phyloP scores from a whole-genome alignment of 2,329 filamentous ascomycete species.

The Cytospora piceae region DNA sequence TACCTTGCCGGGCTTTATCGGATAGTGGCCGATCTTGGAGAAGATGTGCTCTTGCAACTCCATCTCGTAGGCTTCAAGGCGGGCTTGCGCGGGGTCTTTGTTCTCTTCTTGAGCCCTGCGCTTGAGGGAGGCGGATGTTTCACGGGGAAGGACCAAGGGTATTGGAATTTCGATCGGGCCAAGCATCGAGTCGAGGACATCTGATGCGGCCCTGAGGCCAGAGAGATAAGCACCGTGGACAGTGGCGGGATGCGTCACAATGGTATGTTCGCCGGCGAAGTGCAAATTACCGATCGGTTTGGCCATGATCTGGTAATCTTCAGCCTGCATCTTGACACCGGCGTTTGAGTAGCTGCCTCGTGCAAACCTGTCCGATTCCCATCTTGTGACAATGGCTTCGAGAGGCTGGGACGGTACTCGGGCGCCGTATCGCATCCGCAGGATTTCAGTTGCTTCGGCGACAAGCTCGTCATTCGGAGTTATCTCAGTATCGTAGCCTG shows the following conservation, averaged over 20 bases:
- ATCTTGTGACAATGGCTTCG: conserved; percentile 88
- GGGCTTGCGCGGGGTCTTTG: conserved; percentile 55
- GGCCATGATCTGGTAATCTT: conserved; percentile 94
- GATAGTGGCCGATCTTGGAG: conserved; percentile 71
- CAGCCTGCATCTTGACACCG: conserved; percentile 76
- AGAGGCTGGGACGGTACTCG: conserved; percentile 72
- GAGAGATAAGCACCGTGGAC: conserved; percentile 97
- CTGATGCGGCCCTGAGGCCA: conserved; percentile 84
- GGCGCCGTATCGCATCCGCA: conserved; percentile 74
- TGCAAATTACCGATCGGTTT: conserved; percentile 81
- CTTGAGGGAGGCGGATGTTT: conserved; percentile 54
- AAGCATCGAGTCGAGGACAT: conserved; percentile 78
- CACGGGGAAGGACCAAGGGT: conserved; percentile 73
- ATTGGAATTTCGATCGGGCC: conserved; percentile 78
- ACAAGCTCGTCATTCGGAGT: conserved; percentile 77
- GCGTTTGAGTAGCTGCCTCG: conserved; percentile 95
- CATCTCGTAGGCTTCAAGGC: conserved; percentile 60
- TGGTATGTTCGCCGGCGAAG: conserved; percentile 97
- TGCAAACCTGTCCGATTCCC: conserved; percentile 90
- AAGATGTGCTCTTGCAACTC: conserved; percentile 57
- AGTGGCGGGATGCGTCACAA: conserved; percentile 91
- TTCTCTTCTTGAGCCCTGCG: conserved; percentile 53
- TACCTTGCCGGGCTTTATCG: conserved; percentile 71
- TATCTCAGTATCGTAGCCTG: conserved; percentile 84
- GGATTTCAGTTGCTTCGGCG: conserved; percentile 76